Percentiles rank a stretch among this genome's conserved stretches.
phyloP scores from a whole-genome alignment of 768 basidiomycete genomes.

The Trametes cingulata region DNA sequence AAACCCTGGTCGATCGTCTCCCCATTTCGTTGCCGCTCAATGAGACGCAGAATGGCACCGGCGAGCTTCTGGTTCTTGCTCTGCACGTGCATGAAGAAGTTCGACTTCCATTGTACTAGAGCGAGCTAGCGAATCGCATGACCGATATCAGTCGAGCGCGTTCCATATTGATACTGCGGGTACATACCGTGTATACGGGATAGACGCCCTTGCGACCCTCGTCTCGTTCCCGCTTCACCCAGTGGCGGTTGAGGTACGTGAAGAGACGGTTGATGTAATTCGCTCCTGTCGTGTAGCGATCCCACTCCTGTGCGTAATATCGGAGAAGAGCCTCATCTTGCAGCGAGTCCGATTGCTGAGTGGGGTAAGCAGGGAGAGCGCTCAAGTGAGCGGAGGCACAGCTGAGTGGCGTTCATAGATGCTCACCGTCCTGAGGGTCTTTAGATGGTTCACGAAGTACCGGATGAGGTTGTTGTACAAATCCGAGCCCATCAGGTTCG shows the following conservation, averaged over 20 bases:
- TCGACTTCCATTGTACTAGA: constrained; percentile 92
- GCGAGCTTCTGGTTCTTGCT: constrained; percentile 80
- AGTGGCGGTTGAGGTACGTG: constrained; percentile 97
- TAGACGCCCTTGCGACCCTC: constrained; percentile 96
- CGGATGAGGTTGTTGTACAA: constrained; percentile 92
- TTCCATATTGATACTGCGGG: constrained; percentile 1
- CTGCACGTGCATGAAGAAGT: constrained; percentile 90
- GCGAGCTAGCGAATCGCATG: constrained; percentile 59
- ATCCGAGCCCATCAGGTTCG: constrained; percentile 96
- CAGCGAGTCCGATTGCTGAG: constrained; percentile 72
- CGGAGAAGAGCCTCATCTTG: constrained; percentile 87
- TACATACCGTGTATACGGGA: constrained; percentile 88
- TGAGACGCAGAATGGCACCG: constrained; percentile 81
- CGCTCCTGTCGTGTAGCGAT: constrained; percentile 94
- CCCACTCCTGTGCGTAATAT: constrained; percentile 94
- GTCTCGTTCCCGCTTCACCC: constrained; percentile 98
- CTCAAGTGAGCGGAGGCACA: constrained; percentile 2
- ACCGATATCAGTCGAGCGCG: not conserved
- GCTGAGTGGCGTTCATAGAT: constrained; percentile 30
- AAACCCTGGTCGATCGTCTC: constrained; percentile 91
- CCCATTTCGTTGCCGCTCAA: constrained; percentile 93
- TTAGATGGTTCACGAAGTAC: constrained; percentile 86
- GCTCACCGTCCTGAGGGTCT: constrained; percentile 59
- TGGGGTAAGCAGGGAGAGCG: constrained; percentile 1
- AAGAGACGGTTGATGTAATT: constrained; percentile 97